phyloP scores from a whole-genome alignment of 371 early-diverging fungal species.

The Catenaria anguillulae region DNA sequence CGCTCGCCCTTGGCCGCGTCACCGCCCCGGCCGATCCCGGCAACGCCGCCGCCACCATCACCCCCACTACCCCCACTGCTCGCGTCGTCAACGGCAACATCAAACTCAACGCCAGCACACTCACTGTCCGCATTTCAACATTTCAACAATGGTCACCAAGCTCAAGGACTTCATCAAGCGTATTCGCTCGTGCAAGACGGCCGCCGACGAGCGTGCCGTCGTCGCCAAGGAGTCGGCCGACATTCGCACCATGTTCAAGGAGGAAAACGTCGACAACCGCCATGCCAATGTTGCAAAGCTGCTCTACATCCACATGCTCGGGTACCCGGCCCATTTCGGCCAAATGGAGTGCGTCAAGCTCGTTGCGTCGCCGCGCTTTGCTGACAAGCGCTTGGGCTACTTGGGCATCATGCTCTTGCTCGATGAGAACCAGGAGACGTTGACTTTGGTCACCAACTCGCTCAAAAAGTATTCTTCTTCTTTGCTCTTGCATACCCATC shows the following conservation, averaged over 20 bases:
- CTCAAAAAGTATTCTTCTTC: slow-evolving; percentile 80
- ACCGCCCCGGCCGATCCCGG: no score
- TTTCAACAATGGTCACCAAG: slow-evolving; percentile 9
- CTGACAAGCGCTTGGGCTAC: slow-evolving; percentile 93
- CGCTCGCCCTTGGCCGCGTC: no score
- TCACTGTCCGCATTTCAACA: no score
- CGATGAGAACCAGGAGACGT: slow-evolving; percentile 90
- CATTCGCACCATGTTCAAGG: slow-evolving; percentile 85
- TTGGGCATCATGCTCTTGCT: slow-evolving; percentile 89
- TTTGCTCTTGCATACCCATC: no score
- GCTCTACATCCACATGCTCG: slow-evolving; percentile 93
- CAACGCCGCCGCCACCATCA: no score
- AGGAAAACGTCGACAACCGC: slow-evolving; percentile 66
- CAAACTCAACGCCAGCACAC: no score
- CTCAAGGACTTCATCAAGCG: slow-evolving; percentile 84
- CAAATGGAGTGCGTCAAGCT: slow-evolving; percentile 96
- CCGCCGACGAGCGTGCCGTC: slow-evolving; percentile 94
- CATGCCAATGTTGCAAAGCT: slow-evolving; percentile 87
- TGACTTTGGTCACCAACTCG: slow-evolving; percentile 92
- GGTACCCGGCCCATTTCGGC: slow-evolving; percentile 95
- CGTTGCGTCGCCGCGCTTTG: slow-evolving; percentile 78
- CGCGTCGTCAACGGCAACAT: no score
- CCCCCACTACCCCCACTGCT: no score
- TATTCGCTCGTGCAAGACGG: slow-evolving; percentile 89
- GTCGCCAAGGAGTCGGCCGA: slow-evolving; percentile 93